A percentile compares a stretch with the other conserved stretches of the same genome.
Evolutionary conservation across 176 grass and related monocot species (phyloP).

Genomic region (Dendrocalamus sinicus): DNA sequence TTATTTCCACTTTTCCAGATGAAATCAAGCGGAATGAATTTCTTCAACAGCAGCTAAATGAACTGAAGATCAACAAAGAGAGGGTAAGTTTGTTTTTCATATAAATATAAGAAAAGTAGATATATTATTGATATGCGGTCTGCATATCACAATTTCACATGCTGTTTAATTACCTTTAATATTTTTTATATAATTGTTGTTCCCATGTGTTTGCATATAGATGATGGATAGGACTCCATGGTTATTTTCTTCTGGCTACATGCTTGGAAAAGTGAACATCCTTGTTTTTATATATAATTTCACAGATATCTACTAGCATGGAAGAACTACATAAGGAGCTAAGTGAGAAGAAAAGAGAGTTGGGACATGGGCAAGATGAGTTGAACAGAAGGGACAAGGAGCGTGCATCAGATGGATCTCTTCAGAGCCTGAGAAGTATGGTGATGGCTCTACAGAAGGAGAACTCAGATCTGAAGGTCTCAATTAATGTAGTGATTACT

Average conservation of each 20-base stretch:
- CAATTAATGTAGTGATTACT: constrained; percentile 33
- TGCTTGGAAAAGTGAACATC: constrained; percentile 10
- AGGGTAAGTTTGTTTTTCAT: constrained; percentile 53
- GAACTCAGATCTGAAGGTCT: constrained; percentile 79
- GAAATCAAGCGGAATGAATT: constrained; percentile 65
- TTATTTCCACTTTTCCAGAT: constrained; percentile 59
- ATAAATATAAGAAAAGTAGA: background rate
- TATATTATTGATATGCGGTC: constrained; percentile 13
- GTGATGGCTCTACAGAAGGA: constrained; percentile 78
- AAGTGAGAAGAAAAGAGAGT: constrained; percentile 66
- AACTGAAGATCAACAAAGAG: constrained; percentile 70
- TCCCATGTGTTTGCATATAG: background rate
- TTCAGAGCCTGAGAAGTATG: constrained; percentile 58
- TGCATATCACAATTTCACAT: background rate
- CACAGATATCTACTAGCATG: constrained; percentile 60
- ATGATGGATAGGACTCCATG: constrained; percentile 14
- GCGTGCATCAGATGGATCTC: constrained; percentile 50
- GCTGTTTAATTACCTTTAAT: constrained; percentile 6
- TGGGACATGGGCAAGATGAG: constrained; percentile 62
- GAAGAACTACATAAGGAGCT: constrained; percentile 72
- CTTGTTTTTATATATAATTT: constrained; percentile 17
- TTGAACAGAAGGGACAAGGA: constrained; percentile 55
- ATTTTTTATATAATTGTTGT: constrained; percentile 14
- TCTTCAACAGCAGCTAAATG: constrained; percentile 74
- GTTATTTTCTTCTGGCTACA: background rate